These are phyloP conservation scores for Olyra latifolia DNA, from an alignment of 176 grass and related monocot species.

Conservation along the genomic window DNA sequence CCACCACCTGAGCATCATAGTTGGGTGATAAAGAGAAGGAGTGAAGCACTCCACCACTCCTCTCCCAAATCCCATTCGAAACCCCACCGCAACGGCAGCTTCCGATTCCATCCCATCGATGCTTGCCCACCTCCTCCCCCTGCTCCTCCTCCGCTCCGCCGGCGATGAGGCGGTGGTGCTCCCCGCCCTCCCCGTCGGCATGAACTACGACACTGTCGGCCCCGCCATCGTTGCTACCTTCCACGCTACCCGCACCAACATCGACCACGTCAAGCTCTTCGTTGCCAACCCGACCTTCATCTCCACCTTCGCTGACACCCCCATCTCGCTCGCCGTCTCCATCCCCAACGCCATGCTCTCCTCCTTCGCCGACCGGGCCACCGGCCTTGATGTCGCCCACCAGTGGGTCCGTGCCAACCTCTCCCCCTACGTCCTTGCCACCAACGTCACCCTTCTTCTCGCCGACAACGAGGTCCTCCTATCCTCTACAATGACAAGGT, in stretches of 20 bases:
- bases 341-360: constrained; percentile 63
- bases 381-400: constrained; percentile 36
- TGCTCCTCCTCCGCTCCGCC: neutral
- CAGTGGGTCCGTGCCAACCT: constrained; percentile 66
- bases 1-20: too few species aligned
- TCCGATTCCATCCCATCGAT: too few species aligned
- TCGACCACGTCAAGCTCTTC: constrained; percentile 86
- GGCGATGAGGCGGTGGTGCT: neutral
- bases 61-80: too few species aligned
- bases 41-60: too few species aligned
- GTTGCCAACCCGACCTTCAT: constrained; percentile 84
- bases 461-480: constrained; percentile 91
- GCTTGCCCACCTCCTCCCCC: neutral
- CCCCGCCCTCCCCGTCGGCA: constrained; percentile 50
- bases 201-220: constrained; percentile 76
- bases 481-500: constrained; percentile 29
- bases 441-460: constrained; percentile 63
- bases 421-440: constrained; percentile 49
- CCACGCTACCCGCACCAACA: constrained; percentile 47
- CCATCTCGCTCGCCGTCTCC: constrained; percentile 55
- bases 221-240: constrained; percentile 49
- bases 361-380: constrained; percentile 30
- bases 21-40: too few species aligned
- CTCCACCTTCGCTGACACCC: constrained; percentile 58
- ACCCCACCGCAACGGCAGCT: too few species aligned